phyloP scores from a whole-genome alignment of 2,329 filamentous ascomycete species.

The Corinectria fuckeliana region DNA sequence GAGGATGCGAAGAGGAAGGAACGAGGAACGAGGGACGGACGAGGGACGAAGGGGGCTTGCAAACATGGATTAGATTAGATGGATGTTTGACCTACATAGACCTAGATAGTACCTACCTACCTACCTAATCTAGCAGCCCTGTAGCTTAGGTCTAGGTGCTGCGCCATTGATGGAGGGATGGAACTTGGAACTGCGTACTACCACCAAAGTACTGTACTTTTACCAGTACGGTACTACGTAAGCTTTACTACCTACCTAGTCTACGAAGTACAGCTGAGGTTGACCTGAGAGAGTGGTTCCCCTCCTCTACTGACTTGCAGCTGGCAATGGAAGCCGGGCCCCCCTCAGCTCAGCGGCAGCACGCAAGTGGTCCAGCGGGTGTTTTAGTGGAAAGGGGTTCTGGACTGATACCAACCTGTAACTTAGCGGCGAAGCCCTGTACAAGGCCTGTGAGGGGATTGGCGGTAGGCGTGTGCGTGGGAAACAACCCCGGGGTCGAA shows the following conservation, averaged over 20 bases:
- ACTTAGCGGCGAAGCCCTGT: conserved; percentile 7
- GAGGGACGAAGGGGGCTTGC: conserved; percentile 7
- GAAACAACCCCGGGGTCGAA: too few relatives aligned
- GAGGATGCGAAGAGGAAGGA: background rate
- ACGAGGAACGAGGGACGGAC: conserved; percentile 7
- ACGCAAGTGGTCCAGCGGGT: background rate
- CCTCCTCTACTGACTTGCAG: background rate
- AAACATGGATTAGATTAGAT: too few relatives aligned
- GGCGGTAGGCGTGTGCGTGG: background rate
- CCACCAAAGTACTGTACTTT: background rate
- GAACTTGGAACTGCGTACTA: too few relatives aligned
- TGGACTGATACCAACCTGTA: conserved; percentile 20
- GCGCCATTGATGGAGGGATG: too few relatives aligned
- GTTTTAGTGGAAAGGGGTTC: conserved; percentile 1
- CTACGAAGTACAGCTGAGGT: too few relatives aligned
- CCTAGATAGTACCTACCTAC: too few relatives aligned
- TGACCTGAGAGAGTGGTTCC: background rate
- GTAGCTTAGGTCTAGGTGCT: too few relatives aligned
- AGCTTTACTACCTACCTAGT: too few relatives aligned
- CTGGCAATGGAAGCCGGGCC: too few relatives aligned
- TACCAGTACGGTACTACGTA: background rate
- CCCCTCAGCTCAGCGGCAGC: background rate
- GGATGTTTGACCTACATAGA: too few relatives aligned
- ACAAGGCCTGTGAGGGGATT: background rate
- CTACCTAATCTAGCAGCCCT: background rate